Conservation (phyloP, 2,329 filamentous ascomycete genomes). For the Aspergillus oerlinghausenensis region DNA sequence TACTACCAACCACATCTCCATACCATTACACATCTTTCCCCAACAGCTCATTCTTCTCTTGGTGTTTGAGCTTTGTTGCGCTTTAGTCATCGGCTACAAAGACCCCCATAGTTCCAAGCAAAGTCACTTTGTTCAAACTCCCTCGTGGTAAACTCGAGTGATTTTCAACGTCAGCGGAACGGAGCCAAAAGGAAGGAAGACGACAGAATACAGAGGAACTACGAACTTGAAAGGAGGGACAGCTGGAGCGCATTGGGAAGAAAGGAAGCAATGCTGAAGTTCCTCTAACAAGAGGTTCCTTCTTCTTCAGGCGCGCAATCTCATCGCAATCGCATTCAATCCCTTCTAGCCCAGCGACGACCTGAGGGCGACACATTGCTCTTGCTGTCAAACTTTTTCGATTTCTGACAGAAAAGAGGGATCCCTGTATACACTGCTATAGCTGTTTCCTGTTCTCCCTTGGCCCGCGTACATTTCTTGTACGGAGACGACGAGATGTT, state of each 20-base stretch:
- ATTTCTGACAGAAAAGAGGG: slow-evolving; percentile 13
- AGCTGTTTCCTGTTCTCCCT: not conserved
- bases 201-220: not conserved
- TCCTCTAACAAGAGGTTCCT: slow-evolving; percentile 20
- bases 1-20: slow-evolving; percentile 2
- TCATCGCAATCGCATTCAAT: slow-evolving; percentile 28
- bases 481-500: slow-evolving; percentile 24
- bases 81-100: not conserved
- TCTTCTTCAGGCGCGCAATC: slow-evolving; percentile 17
- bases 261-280: slow-evolving; percentile 20
- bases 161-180: not conserved
- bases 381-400: slow-evolving; percentile 13
- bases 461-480: not conserved
- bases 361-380: slow-evolving; percentile 26
- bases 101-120: not conserved
- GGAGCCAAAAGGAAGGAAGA: slow-evolving; percentile 3
- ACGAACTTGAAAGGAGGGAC: slow-evolving; percentile 3
- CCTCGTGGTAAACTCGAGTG: slow-evolving; percentile 13
- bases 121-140: slow-evolving; percentile 11
- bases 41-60: not conserved
- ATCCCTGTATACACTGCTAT: slow-evolving; percentile 9
- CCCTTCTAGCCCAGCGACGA: slow-evolving; percentile 25
- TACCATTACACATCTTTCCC: slow-evolving; percentile 4
- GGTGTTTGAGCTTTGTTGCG: not conserved
- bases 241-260: slow-evolving; percentile 8